Evolutionary conservation across 1,284 basidiomycete genomes (phyloP).

Genomic region (Pterulicium gracile): DNA sequence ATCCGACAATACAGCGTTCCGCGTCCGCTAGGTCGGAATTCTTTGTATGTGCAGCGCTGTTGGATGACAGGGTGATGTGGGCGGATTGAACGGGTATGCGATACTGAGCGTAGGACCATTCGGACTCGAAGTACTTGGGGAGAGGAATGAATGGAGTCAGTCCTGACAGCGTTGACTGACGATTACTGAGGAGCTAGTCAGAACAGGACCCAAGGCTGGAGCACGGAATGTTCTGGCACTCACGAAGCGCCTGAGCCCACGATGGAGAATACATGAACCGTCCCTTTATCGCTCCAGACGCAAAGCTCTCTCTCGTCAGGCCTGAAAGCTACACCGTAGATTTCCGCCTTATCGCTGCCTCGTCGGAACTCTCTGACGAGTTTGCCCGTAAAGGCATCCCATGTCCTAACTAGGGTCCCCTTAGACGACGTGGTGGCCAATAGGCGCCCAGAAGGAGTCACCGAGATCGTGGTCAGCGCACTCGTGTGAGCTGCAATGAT

Average conservation of each 20-base stretch:
- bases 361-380: conserved; percentile 76
- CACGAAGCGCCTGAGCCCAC: conserved; percentile 52
- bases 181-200: conserved; percentile 40
- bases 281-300: conserved; percentile 95
- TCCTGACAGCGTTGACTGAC: conserved; percentile 69
- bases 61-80: conserved; percentile 65
- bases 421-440: conserved; percentile 79
- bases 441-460: conserved; percentile 69
- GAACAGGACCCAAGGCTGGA: conserved; percentile 9
- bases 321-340: conserved; percentile 79
- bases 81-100: conserved; percentile 76
- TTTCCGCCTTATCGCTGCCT: conserved; percentile 85
- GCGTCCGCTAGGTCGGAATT: conserved; percentile 63
- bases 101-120: conserved; percentile 91
- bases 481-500: conserved; percentile 85
- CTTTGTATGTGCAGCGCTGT: conserved; percentile 41
- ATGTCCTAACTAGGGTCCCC: conserved; percentile 84
- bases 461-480: conserved; percentile 67
- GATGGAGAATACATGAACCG: conserved; percentile 83
- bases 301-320: conserved; percentile 74
- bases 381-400: conserved; percentile 73
- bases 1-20: conserved; percentile 77
- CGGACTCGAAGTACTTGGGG: conserved; percentile 88
- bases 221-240: conserved; percentile 20
- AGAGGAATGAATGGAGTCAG: conserved; percentile 70